Percentiles rank a stretch among this genome's conserved stretches.
Evolutionary conservation across 176 grass and related monocot genomes (phyloP).

Genomic region (Ensete glaucum): DNA sequence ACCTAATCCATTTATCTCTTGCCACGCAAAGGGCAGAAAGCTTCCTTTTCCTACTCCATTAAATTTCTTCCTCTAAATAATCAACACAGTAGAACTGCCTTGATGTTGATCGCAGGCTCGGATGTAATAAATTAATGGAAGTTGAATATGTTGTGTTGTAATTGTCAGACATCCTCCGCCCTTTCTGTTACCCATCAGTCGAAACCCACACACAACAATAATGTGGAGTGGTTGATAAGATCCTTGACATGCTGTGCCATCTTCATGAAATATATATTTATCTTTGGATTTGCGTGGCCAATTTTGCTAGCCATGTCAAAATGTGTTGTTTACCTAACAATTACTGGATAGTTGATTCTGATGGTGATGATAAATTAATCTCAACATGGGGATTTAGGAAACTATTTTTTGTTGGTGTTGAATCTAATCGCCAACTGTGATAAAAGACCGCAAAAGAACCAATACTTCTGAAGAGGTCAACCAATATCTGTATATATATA

Average conservation of each 20-base stretch:
- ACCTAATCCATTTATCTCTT: constrained; percentile 12
- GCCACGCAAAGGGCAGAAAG: not conserved
- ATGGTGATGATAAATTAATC: not conserved
- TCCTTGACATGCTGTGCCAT: too few species aligned
- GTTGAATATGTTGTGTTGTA: not conserved
- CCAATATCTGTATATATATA: too few species aligned
- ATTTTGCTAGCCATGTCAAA: not conserved
- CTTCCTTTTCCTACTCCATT: not conserved
- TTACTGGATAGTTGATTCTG: not conserved
- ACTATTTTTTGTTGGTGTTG: too few species aligned
- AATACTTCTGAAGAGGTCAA: too few species aligned
- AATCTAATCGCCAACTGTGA: too few species aligned
- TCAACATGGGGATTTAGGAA: too few species aligned
- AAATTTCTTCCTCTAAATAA: not conserved
- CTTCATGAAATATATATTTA: too few species aligned
- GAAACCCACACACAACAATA: not conserved
- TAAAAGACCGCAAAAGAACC: too few species aligned
- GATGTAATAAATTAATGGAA: not conserved
- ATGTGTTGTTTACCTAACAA: not conserved
- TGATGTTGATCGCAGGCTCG: not conserved
- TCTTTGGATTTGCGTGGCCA: not conserved
- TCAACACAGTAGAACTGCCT: not conserved
- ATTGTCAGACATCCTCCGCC: not conserved
- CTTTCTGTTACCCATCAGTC: not conserved
- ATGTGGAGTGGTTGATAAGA: too few species aligned